phyloP scores from a whole-genome alignment of 352 stramenopile species.

The Pythium volutum region DNA sequence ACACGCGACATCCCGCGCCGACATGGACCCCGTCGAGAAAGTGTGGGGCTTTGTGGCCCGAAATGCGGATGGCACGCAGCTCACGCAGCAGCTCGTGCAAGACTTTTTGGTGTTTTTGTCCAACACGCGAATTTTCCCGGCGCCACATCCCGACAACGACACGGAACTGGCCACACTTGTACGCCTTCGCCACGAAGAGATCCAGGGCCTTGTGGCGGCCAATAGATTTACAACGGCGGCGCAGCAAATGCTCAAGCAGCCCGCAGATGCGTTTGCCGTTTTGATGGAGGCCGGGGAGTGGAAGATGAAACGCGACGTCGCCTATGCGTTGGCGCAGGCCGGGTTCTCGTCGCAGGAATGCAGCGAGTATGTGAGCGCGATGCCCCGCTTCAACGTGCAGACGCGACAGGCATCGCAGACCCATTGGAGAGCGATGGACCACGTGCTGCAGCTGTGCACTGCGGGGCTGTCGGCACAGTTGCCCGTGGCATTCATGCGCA shows the following conservation, averaged over 20 bases:
- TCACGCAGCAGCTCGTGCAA: conserved; percentile 12
- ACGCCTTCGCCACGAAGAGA: conserved; percentile 19
- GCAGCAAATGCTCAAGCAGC: conserved; percentile 17
- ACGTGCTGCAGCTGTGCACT: conserved; percentile 24
- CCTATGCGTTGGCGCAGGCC: conserved; percentile 13
- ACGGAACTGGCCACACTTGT: conserved; percentile 21
- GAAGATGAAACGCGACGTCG: conserved; percentile 34
- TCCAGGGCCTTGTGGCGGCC: conserved; percentile 2
- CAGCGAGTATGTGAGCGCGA: conserved; percentile 18
- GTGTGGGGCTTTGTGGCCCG: conserved; percentile 22
- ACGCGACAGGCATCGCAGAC: not conserved
- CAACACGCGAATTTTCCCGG: conserved; percentile 23
- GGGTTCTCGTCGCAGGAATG: conserved; percentile 26
- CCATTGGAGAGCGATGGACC: conserved; percentile 24
- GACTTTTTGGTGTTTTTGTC: conserved; percentile 23
- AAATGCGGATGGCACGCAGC: conserved; percentile 2
- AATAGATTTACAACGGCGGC: not conserved
- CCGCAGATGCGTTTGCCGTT: not conserved
- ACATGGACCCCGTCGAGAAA: conserved; percentile 25
- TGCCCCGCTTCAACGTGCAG: conserved; percentile 15
- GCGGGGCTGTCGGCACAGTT: conserved; percentile 10
- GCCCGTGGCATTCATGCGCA: conserved; percentile 24
- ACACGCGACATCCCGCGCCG: not conserved
- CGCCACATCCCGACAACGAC: conserved; percentile 21
- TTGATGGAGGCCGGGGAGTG: conserved; percentile 26